phyloP scores from a whole-genome alignment of 2,329 filamentous ascomycete species.

The Huntiella bhutanensis region DNA sequence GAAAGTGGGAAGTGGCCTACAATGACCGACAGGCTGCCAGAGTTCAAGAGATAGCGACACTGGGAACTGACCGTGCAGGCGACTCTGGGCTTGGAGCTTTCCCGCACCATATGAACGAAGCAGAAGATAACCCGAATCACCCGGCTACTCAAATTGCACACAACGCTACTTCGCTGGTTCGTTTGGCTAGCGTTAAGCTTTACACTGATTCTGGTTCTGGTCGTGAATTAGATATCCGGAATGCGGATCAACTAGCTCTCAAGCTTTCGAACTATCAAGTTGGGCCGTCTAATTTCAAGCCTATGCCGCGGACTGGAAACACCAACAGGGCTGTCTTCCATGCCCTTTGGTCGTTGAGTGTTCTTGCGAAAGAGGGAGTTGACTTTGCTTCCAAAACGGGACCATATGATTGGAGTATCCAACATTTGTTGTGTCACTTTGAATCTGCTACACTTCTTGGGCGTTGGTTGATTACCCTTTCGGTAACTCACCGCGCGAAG shows the following conservation, averaged over 20 bases:
- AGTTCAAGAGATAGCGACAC: conserved; percentile 22
- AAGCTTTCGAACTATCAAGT: conserved; percentile 23
- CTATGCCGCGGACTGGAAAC: conserved; percentile 37
- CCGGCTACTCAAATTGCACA: conserved; percentile 44
- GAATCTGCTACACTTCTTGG: conserved; percentile 42
- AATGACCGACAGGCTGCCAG: conserved; percentile 35
- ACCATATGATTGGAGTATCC: conserved; percentile 43
- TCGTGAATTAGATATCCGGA: conserved; percentile 44
- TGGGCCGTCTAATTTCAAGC: conserved; percentile 10
- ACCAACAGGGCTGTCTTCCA: conserved; percentile 47
- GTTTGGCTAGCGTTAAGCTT: conserved; percentile 43
- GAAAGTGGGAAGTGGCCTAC: conserved; percentile 39
- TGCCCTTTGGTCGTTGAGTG: conserved; percentile 47
- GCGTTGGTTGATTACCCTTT: conserved; percentile 40
- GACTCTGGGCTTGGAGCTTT: not conserved
- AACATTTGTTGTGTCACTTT: conserved; percentile 41
- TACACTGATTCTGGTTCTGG: conserved; percentile 46
- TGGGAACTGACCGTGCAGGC: not conserved
- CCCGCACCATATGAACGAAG: conserved; percentile 14
- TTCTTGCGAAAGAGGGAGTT: conserved; percentile 44
- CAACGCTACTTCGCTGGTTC: conserved; percentile 42
- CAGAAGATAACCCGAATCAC: conserved; percentile 7
- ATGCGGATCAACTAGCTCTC: conserved; percentile 40
- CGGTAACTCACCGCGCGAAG: conserved; percentile 31
- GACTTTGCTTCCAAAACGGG: conserved; percentile 43